Percentiles rank a stretch among this genome's conserved stretches.
Conservation (phyloP, 805 yeast species). For the Kluyveromyces nonfermentans region DNA sequence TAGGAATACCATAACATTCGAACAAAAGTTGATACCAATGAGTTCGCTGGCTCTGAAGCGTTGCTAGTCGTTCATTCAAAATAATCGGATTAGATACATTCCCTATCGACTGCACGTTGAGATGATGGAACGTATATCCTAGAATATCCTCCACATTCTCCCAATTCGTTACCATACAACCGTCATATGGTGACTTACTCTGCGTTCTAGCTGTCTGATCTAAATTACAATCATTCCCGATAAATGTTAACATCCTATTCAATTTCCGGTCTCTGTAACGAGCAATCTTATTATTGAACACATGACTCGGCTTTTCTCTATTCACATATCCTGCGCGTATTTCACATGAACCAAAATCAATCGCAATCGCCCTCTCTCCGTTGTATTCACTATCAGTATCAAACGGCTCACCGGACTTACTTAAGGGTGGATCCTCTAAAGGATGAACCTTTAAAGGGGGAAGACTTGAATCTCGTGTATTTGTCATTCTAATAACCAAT, state of each 20-base stretch:
- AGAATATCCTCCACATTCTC: constrained; percentile 74
- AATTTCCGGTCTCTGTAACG: constrained; percentile 70
- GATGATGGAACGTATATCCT: constrained; percentile 74
- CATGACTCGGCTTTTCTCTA: constrained; percentile 40
- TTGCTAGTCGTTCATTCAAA: constrained; percentile 68
- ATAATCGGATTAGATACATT: constrained; percentile 69
- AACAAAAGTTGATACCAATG: constrained; percentile 75
- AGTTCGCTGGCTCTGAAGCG: constrained; percentile 59
- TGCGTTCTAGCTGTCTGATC: constrained; percentile 63
- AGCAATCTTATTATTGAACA: constrained; percentile 61
- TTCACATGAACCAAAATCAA: constrained; percentile 70
- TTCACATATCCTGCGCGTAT: constrained; percentile 53
- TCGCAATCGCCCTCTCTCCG: constrained; percentile 60
- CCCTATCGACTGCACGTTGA: constrained; percentile 51
- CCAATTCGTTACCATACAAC: constrained; percentile 84
- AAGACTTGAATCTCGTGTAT: constrained; percentile 22
- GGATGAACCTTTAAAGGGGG: constrained; percentile 20
- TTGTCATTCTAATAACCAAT: constrained; percentile 21
- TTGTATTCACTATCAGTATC: constrained; percentile 22
- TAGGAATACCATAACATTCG: constrained; percentile 71
- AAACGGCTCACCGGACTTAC: constrained; percentile 26
- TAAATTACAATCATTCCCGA: constrained; percentile 73
- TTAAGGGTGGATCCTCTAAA: constrained; percentile 24
- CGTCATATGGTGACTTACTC: constrained; percentile 78
- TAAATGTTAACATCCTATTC: constrained; percentile 51